Conservation (phyloP, 768 basidiomycete genomes). For the Macrolepiota dolichaula region DNA sequence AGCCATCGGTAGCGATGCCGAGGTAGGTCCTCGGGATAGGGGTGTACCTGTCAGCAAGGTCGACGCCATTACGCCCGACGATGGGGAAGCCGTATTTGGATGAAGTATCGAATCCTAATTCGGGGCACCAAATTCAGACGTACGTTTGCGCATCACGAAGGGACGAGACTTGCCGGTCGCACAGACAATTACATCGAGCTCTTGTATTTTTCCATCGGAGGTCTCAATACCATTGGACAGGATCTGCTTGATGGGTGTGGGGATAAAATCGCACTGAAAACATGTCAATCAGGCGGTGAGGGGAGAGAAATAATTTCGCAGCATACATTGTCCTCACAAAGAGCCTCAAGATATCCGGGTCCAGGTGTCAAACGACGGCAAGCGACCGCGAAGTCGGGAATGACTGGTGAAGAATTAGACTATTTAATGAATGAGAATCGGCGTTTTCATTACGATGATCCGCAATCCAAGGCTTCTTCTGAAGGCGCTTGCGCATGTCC, state of each 20-base stretch:
- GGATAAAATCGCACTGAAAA: conserved; percentile 49
- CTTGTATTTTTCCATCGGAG: conserved; percentile 47
- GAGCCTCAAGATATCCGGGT: conserved; percentile 63
- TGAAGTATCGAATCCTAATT: conserved; percentile 49
- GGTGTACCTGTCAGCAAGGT: conserved; percentile 49
- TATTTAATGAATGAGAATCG: background rate
- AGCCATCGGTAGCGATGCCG: conserved; percentile 54
- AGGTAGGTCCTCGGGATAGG: conserved; percentile 60
- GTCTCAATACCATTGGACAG: conserved; percentile 55
- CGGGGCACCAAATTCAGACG: background rate
- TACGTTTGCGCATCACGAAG: background rate
- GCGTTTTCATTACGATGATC: conserved; percentile 38
- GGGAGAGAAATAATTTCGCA: background rate
- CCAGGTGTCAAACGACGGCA: conserved; percentile 69
- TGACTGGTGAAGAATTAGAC: conserved; percentile 30
- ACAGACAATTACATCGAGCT: conserved; percentile 59
- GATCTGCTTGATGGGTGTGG: conserved; percentile 46
- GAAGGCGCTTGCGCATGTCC: conserved; percentile 47
- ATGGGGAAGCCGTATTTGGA: conserved; percentile 47
- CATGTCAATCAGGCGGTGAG: background rate
- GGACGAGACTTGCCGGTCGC: conserved; percentile 46
- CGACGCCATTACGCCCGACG: conserved; percentile 48
- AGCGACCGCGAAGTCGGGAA: conserved; percentile 54
- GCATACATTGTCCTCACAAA: conserved; percentile 58
- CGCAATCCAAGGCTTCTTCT: conserved; percentile 58